Conservation (phyloP, 1,284 basidiomycete genomes). For the Fomitopsis schrenkii region DNA sequence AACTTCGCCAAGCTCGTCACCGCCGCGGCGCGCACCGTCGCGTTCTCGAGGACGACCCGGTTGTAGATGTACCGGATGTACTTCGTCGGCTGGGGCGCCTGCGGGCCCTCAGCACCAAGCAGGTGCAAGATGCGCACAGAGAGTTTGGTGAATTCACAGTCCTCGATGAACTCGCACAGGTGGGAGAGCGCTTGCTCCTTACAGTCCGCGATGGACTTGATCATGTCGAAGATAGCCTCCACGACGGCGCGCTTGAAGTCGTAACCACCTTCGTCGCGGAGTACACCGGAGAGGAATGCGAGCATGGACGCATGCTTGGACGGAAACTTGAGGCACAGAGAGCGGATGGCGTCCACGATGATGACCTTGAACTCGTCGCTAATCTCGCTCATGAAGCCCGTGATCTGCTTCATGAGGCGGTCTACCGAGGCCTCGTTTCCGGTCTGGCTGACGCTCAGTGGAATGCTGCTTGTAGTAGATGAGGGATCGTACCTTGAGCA, state of each 20-base stretch:
- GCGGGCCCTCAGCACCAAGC: conserved; percentile 94
- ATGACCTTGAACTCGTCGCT: conserved; percentile 99
- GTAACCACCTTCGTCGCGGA: conserved; percentile 97
- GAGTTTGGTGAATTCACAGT: conserved; percentile 99
- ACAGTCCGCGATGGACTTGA: conserved; percentile 94
- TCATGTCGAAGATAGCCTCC: conserved; percentile 99
- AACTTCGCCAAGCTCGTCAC: conserved; percentile 96
- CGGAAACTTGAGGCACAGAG: conserved; percentile 98
- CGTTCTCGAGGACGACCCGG: conserved; percentile 97
- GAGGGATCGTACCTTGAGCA: conserved; percentile 73
- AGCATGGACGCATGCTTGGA: conserved; percentile 95
- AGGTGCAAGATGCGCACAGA: conserved; percentile 96
- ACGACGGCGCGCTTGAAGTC: conserved; percentile 99
- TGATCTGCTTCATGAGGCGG: conserved; percentile 99
- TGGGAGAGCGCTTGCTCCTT: conserved; percentile 97
- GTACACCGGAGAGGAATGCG: conserved; percentile 89
- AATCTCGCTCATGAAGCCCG: conserved; percentile 98
- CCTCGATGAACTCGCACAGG: conserved; percentile 99
- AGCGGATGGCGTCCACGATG: conserved; percentile 97
- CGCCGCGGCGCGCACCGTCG: conserved; percentile 95
- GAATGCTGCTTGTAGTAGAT: neutral
- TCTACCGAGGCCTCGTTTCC: conserved; percentile 99
- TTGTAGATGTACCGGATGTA: conserved; percentile 99
- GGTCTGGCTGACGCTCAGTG: conserved; percentile 47
- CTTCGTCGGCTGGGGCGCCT: conserved; percentile 93